phyloP scores from a whole-genome alignment of 352 stramenopile genomes.

The Pythium rhizo-oryzae region DNA sequence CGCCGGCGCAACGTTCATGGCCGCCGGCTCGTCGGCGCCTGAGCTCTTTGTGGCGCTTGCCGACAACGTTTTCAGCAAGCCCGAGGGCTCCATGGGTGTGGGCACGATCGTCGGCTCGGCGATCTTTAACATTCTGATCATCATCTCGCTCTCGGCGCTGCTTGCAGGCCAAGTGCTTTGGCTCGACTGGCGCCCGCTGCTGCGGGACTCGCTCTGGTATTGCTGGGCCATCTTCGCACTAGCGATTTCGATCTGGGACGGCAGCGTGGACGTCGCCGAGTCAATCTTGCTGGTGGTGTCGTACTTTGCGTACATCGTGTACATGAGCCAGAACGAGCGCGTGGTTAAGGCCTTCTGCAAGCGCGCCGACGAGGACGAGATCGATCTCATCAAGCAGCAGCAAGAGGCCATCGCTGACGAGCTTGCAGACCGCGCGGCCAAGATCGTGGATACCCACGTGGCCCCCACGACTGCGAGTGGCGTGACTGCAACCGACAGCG shows the following conservation, averaged over 20 bases:
- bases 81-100: conserved; percentile 62
- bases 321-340: conserved; percentile 72
- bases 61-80: conserved; percentile 80
- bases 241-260: conserved; percentile 62
- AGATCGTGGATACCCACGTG: conserved; percentile 24
- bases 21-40: conserved; percentile 75
- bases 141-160: conserved; percentile 80
- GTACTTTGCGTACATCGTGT: conserved; percentile 72
- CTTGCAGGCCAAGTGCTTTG: conserved; percentile 60
- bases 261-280: conserved; percentile 56
- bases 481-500: conserved; percentile 10
- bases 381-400: conserved; percentile 13
- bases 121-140: conserved; percentile 90
- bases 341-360: conserved; percentile 65
- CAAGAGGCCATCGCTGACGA: conserved; percentile 23
- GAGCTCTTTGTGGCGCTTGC: conserved; percentile 82
- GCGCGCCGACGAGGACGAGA: conserved; percentile 36
- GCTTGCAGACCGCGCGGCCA: conserved; percentile 21
- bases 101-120: conserved; percentile 86
- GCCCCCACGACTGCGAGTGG: background rate
- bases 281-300: conserved; percentile 68
- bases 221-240: conserved; percentile 59
- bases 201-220: conserved; percentile 86
- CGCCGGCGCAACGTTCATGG: conserved; percentile 85
- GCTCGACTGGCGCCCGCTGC: conserved; percentile 76